These are phyloP conservation scores for Malus fusca DNA, from an alignment of 306 rosid genomes.

Conservation along the genomic window DNA sequence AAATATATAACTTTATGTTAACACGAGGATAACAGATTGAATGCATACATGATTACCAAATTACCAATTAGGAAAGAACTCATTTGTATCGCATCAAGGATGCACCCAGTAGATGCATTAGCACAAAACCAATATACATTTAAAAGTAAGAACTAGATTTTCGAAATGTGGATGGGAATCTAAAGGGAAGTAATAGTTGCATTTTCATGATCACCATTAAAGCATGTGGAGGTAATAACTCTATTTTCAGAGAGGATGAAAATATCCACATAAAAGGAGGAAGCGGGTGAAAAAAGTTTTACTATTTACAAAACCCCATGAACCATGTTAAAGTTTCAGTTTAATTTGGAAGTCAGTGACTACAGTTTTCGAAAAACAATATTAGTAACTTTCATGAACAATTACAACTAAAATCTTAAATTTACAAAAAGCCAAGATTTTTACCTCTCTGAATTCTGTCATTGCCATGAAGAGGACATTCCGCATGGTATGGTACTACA, in stretches of 20 bases:
- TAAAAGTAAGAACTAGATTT: no score
- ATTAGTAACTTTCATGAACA: not conserved
- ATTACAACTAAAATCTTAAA: not conserved
- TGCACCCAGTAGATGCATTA: not conserved
- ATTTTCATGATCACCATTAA: no score
- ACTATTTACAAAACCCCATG: not conserved
- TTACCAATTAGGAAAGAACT: not conserved
- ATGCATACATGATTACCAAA: not conserved
- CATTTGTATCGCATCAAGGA: not conserved
- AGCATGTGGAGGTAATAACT: no score
- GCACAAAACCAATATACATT: not conserved
- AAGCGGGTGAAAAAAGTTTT: no score
- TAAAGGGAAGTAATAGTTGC: no score
- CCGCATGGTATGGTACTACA: slow-evolving; percentile 80
- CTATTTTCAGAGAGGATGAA: no score
- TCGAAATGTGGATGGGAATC: no score
- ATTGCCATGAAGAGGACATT: slow-evolving; percentile 69
- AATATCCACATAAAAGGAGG: no score
- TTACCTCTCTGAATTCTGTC: slow-evolving; percentile 74
- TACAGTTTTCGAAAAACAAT: not conserved
- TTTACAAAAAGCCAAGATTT: slow-evolving; percentile 2
- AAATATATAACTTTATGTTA: not conserved
- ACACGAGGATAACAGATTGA: no score
- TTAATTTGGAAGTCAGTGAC: not conserved
- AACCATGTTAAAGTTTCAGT: not conserved